Evolutionary conservation across 75 land plant species (phyloP).

Genomic region (Cryptomeria japonica): DNA sequence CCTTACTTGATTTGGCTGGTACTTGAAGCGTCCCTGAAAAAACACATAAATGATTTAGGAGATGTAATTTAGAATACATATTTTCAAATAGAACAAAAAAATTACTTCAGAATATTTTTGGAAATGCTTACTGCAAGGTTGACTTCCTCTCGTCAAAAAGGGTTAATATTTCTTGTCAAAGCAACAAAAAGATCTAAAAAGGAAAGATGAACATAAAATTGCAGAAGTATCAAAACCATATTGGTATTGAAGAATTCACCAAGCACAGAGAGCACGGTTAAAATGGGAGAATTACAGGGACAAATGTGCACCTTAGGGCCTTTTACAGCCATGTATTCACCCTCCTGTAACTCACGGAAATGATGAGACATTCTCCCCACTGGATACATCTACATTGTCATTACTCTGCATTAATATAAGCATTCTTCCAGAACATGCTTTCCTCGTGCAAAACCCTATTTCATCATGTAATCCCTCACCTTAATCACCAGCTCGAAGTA

Average conservation of each 20-base stretch:
- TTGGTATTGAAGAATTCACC: background rate
- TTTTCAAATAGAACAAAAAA: background rate
- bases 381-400: constrained; percentile 63
- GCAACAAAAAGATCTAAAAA: background rate
- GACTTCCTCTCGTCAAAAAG: background rate
- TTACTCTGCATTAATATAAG: constrained; percentile 4
- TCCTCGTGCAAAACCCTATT: background rate
- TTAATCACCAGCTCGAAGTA: constrained; percentile 91
- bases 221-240: background rate
- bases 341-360: constrained; percentile 62
- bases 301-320: constrained; percentile 64
- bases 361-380: constrained; percentile 83
- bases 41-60: background rate
- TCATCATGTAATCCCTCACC: constrained; percentile 28
- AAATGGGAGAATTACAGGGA: background rate
- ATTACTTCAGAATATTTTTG: background rate
- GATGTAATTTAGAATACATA: background rate
- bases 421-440: constrained; percentile 7
- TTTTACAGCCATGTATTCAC: constrained; percentile 70
- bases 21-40: constrained; percentile 78
- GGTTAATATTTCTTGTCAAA: background rate
- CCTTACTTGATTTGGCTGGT: constrained; percentile 67
- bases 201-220: background rate
- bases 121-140: constrained; percentile 1
- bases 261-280: background rate